These are phyloP conservation scores for Kokia cookei DNA, from an alignment of 441 rosid species.

Conservation along the genomic window DNA sequence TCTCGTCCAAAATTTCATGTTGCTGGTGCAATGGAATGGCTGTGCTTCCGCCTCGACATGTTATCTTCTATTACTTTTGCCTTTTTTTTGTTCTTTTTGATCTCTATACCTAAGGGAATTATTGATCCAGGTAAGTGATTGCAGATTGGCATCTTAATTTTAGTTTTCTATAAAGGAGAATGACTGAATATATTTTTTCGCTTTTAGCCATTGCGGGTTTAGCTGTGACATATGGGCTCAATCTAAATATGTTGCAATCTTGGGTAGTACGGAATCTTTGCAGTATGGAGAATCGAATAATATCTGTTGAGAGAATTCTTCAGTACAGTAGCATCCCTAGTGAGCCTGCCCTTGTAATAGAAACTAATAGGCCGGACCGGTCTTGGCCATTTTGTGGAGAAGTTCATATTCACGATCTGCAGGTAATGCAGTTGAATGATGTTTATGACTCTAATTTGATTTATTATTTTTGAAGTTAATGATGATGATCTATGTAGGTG, in stretches of 20 bases:
- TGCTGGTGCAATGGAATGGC: constrained; percentile 86
- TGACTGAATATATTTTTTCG: not conserved
- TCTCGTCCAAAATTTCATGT: constrained; percentile 67
- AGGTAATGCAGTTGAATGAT: constrained; percentile 35
- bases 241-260: constrained; percentile 65
- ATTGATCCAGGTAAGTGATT: constrained; percentile 66
- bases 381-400: constrained; percentile 76
- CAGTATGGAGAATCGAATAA: constrained; percentile 65
- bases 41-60: constrained; percentile 74
- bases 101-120: constrained; percentile 58
- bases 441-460: not conserved
- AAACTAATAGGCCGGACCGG: constrained; percentile 39
- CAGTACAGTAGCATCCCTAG: constrained; percentile 66
- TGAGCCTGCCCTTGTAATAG: constrained; percentile 80
- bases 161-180: not conserved
- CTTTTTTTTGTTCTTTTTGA: constrained; percentile 56
- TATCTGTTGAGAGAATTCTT: constrained; percentile 86
- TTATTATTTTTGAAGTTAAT: not conserved
- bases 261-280: constrained; percentile 60
- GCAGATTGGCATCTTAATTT: not conserved
- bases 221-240: constrained; percentile 83
- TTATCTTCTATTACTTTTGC: constrained; percentile 66
- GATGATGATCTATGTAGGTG: constrained; percentile 33
- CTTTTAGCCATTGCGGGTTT: constrained; percentile 72
- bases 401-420: constrained; percentile 51